Evolutionary conservation across 208 protist genomes (phyloP), one percentile per base, ranked within the genome.

Genomic region (Trypanosoma conorhini): DNA sequence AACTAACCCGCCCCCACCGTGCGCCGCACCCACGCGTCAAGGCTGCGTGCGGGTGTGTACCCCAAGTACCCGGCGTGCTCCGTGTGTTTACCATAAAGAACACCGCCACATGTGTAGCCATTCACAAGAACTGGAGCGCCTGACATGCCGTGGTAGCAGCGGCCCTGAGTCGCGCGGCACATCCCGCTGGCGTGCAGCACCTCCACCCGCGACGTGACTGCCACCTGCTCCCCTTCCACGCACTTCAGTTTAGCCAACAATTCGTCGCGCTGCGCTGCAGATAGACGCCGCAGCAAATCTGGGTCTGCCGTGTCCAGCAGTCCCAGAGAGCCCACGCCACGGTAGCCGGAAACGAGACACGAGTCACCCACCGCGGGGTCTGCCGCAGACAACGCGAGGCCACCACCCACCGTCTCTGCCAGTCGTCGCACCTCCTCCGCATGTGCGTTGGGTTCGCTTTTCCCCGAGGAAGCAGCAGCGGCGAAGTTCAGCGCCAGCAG

Each of bases 81-180:
- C 3, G 82, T 71, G 51, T 89, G 85, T 54, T 80, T 86, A n/a
- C 88, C 88, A 70, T 91, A 91, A n/a, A 93, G 63, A 28, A 93
- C 73, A 12, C 88, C 85, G 22, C 72, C 83, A 56, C 88, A 91
- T 51, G 62, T 59, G 30, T 76, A 64, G 1, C 62, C 21, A 7
- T 69, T 40, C 0, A 80, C 76, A 22, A 92, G 30, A 4, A 92
- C 57, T 5, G 89, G 86, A 8, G 79, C 80, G 13, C 89, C 89
- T 0, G 89, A 94, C 89, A 94, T 94, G 13, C 89, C 89, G 65
- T 94, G 86, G 56, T 80, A 92, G 72, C 89, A 94, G 50, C 57
- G 48, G 7, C 70, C 77, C 21, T 57, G 38, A 26, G 31, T 57
- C 35, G 79, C 77, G 9, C 74, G 77, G 65, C 89, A 90, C 76